Percentiles rank a stretch among this genome's conserved stretches.
phyloP scores from a whole-genome alignment of 345 rosid species.

The Leavenworthia alabamica region DNA sequence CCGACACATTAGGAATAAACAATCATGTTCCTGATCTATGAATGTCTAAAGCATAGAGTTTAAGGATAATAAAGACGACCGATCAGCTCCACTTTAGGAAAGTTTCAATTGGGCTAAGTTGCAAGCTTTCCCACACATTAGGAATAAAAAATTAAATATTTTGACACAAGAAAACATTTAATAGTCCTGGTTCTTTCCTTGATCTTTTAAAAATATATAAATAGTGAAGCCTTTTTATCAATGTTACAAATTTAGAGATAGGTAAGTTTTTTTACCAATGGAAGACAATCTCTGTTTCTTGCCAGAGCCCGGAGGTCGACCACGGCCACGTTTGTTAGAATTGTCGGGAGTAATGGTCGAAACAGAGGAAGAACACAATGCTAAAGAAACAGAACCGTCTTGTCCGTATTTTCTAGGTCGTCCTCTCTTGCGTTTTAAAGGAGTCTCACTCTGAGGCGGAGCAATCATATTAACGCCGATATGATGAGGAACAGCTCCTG shows the following conservation, averaged over 20 bases:
- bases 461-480: slow-evolving; percentile 46
- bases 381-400: slow-evolving; percentile 69
- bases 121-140: too few relatives aligned
- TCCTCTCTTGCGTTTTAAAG: slow-evolving; percentile 72
- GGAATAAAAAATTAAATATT: slow-evolving; percentile 4
- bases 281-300: slow-evolving; percentile 70
- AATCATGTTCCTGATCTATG: neutral
- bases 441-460: slow-evolving; percentile 41
- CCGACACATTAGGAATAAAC: neutral
- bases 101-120: too few relatives aligned
- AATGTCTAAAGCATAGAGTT: neutral
- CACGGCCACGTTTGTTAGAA: slow-evolving; percentile 78
- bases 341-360: slow-evolving; percentile 15
- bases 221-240: neutral
- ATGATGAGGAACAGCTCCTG: slow-evolving; percentile 42
- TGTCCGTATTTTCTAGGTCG: slow-evolving; percentile 86
- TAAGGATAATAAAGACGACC: too few relatives aligned
- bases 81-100: neutral
- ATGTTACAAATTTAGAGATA: neutral
- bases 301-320: slow-evolving; percentile 88
- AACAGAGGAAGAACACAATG: slow-evolving; percentile 64
- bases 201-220: neutral
- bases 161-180: neutral
- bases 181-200: neutral
- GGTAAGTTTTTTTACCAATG: slow-evolving; percentile 47